phyloP scores from a whole-genome alignment of 2,329 filamentous ascomycete genomes.

The Septoria linicola region DNA sequence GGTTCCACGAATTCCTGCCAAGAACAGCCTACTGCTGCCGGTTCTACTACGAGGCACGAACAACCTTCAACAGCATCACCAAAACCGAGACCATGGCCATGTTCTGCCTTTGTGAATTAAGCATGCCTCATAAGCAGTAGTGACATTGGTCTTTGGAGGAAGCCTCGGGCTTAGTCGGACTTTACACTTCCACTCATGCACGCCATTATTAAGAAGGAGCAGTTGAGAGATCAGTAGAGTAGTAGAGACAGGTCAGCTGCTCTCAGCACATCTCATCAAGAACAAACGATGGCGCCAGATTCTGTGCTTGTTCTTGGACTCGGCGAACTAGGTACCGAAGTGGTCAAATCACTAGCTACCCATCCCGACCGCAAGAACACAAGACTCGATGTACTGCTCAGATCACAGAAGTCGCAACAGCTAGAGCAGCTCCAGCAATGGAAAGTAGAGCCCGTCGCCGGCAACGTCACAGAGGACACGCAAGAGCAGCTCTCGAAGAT shows the following conservation, averaged over 20 bases:
- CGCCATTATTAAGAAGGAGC: not conserved
- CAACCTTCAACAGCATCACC: too few relatives aligned
- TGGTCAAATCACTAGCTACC: slow-evolving; percentile 53
- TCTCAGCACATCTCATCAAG: not conserved
- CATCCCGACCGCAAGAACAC: slow-evolving; percentile 46
- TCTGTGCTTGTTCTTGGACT: slow-evolving; percentile 62
- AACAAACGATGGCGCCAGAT: not conserved
- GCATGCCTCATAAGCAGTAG: not conserved
- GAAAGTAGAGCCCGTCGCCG: slow-evolving; percentile 45
- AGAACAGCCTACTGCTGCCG: too few relatives aligned
- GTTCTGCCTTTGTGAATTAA: not conserved
- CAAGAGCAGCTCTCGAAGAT: slow-evolving; percentile 35
- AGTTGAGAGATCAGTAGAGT: too few relatives aligned
- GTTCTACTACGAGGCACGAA: too few relatives aligned
- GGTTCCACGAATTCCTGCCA: too few relatives aligned
- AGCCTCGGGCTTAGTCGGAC: not conserved
- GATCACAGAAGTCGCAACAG: slow-evolving; percentile 45
- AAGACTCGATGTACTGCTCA: slow-evolving; percentile 57
- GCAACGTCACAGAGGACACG: slow-evolving; percentile 45
- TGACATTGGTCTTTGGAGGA: not conserved
- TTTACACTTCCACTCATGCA: not conserved
- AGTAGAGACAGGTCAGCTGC: not conserved
- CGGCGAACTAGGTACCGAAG: slow-evolving; percentile 62
- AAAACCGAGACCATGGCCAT: too few relatives aligned
- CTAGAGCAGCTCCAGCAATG: slow-evolving; percentile 13